phyloP scores from a whole-genome alignment of 805 yeast species.

The Scheffersomyces stipitis region DNA sequence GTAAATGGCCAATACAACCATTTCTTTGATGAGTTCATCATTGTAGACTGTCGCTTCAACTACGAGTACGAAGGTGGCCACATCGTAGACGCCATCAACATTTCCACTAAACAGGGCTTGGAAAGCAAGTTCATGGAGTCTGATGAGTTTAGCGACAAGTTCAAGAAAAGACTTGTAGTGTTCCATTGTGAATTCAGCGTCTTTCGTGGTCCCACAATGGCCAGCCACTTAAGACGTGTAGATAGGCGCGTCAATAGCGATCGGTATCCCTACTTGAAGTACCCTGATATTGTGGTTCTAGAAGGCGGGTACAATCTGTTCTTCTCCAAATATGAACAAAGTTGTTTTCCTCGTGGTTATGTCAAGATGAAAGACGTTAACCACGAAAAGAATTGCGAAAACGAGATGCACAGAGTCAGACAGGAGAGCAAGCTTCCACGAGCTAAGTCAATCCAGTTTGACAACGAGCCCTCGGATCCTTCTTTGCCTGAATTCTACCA shows the following conservation, averaged over 20 bases:
- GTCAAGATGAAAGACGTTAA: constrained; percentile 71
- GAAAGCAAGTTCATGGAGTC: constrained; percentile 52
- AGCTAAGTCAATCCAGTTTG: constrained; percentile 30
- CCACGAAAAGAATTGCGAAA: constrained; percentile 41
- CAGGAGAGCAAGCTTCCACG: constrained; percentile 42
- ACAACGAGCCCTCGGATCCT: constrained; percentile 2
- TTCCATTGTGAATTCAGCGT: constrained; percentile 96
- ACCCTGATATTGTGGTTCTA: constrained; percentile 85
- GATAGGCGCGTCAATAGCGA: constrained; percentile 76
- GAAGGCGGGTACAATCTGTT: constrained; percentile 91
- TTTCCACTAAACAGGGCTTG: constrained; percentile 66
- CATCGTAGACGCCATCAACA: constrained; percentile 76
- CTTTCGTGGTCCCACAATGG: constrained; percentile 93
- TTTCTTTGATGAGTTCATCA: constrained; percentile 53
- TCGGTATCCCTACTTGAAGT: constrained; percentile 75
- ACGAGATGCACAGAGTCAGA: constrained; percentile 44
- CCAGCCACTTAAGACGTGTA: constrained; percentile 75
- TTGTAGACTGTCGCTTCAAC: constrained; percentile 89
- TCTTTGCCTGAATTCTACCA: constrained; percentile 13
- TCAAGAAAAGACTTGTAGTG: constrained; percentile 52
- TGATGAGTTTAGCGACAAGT: neutral
- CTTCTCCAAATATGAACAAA: constrained; percentile 53
- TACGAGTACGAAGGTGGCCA: constrained; percentile 95
- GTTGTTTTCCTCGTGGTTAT: constrained; percentile 77
- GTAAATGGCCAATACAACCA: constrained; percentile 51